These are phyloP conservation scores for Knoxdaviesia capensis DNA, from an alignment of 2,329 filamentous ascomycete species.

Conservation along the genomic window DNA sequence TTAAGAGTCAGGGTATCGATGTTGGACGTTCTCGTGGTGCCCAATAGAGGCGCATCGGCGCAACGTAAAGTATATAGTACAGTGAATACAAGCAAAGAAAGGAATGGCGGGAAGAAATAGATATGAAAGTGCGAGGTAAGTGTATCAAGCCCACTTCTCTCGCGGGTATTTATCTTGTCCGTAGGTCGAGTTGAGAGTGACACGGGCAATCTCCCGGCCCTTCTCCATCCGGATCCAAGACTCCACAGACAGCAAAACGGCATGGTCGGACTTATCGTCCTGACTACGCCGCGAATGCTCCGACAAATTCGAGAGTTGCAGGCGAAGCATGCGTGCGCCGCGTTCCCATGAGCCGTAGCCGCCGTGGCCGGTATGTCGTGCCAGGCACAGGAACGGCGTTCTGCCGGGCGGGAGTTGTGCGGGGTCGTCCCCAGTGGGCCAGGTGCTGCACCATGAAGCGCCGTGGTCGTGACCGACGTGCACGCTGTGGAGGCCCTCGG, in stretches of 20 bases:
- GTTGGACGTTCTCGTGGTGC: too few relatives aligned
- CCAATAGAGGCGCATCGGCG: too few relatives aligned
- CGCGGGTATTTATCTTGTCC: conserved; percentile 31
- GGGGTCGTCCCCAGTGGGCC: conserved; percentile 4
- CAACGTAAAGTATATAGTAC: too few relatives aligned
- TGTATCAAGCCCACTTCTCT: neutral
- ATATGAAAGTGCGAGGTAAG: too few relatives aligned
- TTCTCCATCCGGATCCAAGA: conserved; percentile 43
- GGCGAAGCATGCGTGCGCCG: conserved; percentile 33
- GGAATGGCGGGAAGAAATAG: too few relatives aligned
- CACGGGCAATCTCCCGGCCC: conserved; percentile 25
- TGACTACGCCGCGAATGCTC: conserved; percentile 1
- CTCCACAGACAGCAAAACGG: conserved; percentile 14
- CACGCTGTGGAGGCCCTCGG: conserved; percentile 23
- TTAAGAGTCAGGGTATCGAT: too few relatives aligned
- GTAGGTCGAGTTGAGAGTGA: conserved; percentile 38
- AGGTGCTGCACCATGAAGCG: conserved; percentile 21
- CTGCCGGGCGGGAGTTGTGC: neutral
- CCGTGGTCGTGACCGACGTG: conserved; percentile 39
- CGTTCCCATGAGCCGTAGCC: conserved; percentile 47
- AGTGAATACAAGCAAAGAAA: too few relatives aligned
- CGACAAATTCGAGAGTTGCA: conserved; percentile 12
- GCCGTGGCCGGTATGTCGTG: conserved; percentile 48
- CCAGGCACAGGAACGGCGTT: conserved; percentile 26
- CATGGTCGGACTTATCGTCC: conserved; percentile 14